Conservation (phyloP, 306 rosid species). For the Vigna radiata region DNA sequence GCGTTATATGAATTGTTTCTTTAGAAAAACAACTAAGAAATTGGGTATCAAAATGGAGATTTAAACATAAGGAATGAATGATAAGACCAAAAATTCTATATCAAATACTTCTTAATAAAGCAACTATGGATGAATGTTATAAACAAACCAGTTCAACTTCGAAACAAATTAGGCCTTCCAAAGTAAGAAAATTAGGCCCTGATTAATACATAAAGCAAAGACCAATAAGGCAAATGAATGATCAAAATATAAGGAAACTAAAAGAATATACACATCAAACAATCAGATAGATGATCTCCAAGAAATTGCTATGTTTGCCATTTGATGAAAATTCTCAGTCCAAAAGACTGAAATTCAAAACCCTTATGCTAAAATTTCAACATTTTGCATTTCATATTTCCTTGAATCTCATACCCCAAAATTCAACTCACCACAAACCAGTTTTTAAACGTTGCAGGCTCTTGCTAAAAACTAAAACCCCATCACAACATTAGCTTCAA, state of each 20-base stretch:
- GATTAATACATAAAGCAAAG: conserved; percentile 4
- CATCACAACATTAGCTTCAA: background rate
- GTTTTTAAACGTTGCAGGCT: conserved; percentile 28
- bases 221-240: conserved; percentile 10
- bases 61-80: too few species aligned
- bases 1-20: background rate
- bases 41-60: too few species aligned
- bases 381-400: background rate
- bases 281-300: background rate
- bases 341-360: background rate
- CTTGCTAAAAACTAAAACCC: conserved; percentile 11
- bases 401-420: background rate
- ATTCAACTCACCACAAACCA: conserved; percentile 18
- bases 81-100: background rate
- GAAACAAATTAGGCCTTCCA: background rate
- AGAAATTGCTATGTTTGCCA: background rate
- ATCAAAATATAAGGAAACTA: conserved; percentile 9
- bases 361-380: background rate
- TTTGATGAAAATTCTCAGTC: too few species aligned
- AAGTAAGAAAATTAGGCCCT: background rate
- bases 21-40: conserved; percentile 10
- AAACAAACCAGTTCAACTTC: background rate
- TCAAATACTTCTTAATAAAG: conserved; percentile 3
- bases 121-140: background rate
- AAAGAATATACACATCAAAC: background rate